phyloP scores from a whole-genome alignment of 23 red algal genomes.

The Gracilaria domingensis region DNA sequence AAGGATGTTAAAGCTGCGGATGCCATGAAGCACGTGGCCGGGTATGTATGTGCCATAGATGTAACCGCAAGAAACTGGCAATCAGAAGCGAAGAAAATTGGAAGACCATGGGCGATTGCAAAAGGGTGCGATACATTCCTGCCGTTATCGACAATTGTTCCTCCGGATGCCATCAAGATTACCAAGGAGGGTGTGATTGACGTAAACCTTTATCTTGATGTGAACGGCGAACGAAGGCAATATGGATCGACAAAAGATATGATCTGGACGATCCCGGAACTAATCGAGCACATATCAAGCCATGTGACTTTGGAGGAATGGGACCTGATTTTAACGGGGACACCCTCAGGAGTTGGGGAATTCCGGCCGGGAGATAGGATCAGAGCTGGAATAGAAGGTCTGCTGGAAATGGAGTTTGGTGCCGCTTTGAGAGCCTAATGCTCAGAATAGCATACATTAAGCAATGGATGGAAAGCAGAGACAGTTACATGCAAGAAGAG shows the following conservation, averaged over 20 bases:
- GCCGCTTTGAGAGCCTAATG: slow-evolving; percentile 21
- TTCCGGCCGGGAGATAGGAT: slow-evolving; percentile 65
- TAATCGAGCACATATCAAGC: slow-evolving; percentile 76
- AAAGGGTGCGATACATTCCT: slow-evolving; percentile 90
- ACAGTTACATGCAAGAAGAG: not conserved
- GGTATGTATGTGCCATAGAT: slow-evolving; percentile 83
- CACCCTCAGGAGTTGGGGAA: slow-evolving; percentile 73
- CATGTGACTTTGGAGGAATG: slow-evolving; percentile 83
- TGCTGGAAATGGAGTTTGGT: slow-evolving; percentile 63
- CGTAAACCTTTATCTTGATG: slow-evolving; percentile 75
- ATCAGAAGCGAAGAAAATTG: slow-evolving; percentile 74
- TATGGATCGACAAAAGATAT: slow-evolving; percentile 75
- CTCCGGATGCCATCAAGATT: slow-evolving; percentile 59
- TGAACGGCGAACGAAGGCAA: slow-evolving; percentile 77
- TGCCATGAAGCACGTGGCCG: slow-evolving; percentile 61
- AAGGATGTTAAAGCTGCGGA: slow-evolving; percentile 35
- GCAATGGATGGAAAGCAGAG: not conserved
- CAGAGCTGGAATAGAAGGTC: slow-evolving; percentile 76
- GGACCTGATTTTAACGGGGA: slow-evolving; percentile 89
- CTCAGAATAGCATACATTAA: not conserved
- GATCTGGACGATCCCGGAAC: slow-evolving; percentile 77
- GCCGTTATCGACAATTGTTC: slow-evolving; percentile 68
- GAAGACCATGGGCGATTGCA: slow-evolving; percentile 80
- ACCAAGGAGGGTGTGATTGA: slow-evolving; percentile 37
- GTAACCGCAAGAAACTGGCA: slow-evolving; percentile 89